Evolutionary conservation across 257 asterid species (phyloP).

Genomic region (Scutellaria barbata): DNA sequence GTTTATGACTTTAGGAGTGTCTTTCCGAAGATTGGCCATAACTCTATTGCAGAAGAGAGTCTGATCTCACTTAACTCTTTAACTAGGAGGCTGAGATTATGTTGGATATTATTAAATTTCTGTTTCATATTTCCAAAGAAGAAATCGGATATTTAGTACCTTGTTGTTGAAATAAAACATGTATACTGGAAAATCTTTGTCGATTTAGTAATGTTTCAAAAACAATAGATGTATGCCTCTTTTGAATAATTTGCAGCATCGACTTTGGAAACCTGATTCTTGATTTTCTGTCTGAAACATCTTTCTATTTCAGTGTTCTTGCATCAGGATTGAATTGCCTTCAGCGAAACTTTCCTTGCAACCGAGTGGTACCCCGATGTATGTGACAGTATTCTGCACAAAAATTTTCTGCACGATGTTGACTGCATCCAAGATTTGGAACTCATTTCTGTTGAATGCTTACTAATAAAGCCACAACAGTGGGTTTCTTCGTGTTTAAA

Average conservation of each 20-base stretch:
- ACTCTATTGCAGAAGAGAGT: not conserved
- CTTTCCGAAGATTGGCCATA: not conserved
- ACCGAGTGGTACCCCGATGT: slow-evolving; percentile 61
- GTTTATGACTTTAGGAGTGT: not conserved
- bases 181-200: slow-evolving; percentile 10
- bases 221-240: not conserved
- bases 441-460: no score
- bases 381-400: slow-evolving; percentile 35
- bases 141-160: not conserved
- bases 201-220: not conserved
- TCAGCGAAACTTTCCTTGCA: slow-evolving; percentile 71
- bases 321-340: slow-evolving; percentile 72
- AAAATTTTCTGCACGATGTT: not conserved
- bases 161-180: not conserved
- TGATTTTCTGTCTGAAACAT: slow-evolving; percentile 21
- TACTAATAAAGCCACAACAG: no score
- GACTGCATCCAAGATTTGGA: no score
- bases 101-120: not conserved
- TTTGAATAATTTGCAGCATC: not conserved
- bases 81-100: not conserved
- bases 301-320: slow-evolving; percentile 46
- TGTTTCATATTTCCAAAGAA: not conserved
- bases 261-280: not conserved
- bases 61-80: no score
- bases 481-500: not conserved